Base-by-base conservation (phyloP, 306 rosid species). In the Trifolium pratense region DNA sequence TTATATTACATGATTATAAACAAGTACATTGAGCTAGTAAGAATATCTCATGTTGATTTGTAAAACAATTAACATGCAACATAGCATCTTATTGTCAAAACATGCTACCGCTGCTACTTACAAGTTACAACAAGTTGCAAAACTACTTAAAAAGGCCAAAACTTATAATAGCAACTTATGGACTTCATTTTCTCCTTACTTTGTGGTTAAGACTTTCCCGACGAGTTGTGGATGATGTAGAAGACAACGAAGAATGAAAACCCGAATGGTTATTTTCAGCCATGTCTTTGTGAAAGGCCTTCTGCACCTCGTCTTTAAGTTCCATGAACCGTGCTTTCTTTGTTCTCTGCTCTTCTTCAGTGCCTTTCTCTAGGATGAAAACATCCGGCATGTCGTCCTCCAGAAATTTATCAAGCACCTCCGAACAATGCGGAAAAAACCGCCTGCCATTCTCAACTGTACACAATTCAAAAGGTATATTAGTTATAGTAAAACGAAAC, bases 351-450 rank as follows among this genome's bases (percentile, higher is more conserved):
- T 94, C 99, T 48, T 88, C 93, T 10, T 75, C 80, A 4, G 84
- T 59, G 32, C 97, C 99, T 68, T 86, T 87, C 7, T 91, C 93
- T 2, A 95, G 88, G 82, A 82, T 83, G 69, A 87, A 87, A 43
- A 70, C 69, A 67, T 95, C 97, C 0, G 87, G 88, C 88, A 88
- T 86, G 25, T 90, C 92, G 1, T 90, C 90, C 0, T 89, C 93
- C 12, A 95, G 82, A 78, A 88, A 88, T 70, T 79, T 88, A 61
- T 95, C 97, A 18, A 95, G 87, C 82, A 90, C 92, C 67, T 90
- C 97, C 13, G 99, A 95, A 82, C 99, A 95, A 82, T 86, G 86
- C 20, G 99, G 97, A 78, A 95, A 95, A 86, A 63, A 95, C 12
- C 89, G 96, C 61, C 92, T 84, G 3, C 99, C 99, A 48, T 75